These are phyloP conservation scores for Flaveria ramosissima DNA, from an alignment of 129 eudicot genomes.

Conservation along the genomic window DNA sequence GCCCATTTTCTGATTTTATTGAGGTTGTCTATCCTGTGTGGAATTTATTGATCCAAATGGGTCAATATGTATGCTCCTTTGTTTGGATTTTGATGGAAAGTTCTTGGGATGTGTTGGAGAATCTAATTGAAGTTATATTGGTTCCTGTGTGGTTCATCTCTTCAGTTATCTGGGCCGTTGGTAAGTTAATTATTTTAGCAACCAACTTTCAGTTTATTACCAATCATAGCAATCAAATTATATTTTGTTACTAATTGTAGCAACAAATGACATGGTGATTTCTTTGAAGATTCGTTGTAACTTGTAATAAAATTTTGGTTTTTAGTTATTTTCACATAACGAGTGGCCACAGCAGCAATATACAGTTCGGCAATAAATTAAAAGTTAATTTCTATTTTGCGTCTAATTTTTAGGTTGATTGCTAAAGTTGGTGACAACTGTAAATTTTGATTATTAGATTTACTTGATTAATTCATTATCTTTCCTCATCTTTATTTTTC, in stretches of 20 bases:
- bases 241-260: background rate
- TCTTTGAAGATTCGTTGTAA: background rate
- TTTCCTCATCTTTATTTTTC: background rate
- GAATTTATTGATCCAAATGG: constrained; percentile 42
- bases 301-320: background rate
- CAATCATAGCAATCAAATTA: background rate
- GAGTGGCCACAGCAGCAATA: background rate
- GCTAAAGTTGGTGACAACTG: background rate
- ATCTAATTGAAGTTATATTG: constrained; percentile 52
- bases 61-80: constrained; percentile 49
- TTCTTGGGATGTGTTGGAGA: constrained; percentile 53
- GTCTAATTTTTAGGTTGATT: background rate
- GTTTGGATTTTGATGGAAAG: constrained; percentile 60
- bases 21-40: constrained; percentile 64
- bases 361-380: background rate
- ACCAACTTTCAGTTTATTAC: background rate
- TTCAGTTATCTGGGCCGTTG: constrained; percentile 61
- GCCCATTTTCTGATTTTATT: constrained; percentile 58
- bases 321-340: background rate
- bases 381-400: background rate
- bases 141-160: constrained; percentile 67
- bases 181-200: constrained; percentile 42
- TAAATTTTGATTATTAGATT: background rate
- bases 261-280: background rate
- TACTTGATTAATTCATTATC: background rate